Evolutionary conservation across 495 filamentous ascomycete genomes (phyloP), one percentile per base, ranked within the genome.

Genomic region (Aspergillus affinis): DNA sequence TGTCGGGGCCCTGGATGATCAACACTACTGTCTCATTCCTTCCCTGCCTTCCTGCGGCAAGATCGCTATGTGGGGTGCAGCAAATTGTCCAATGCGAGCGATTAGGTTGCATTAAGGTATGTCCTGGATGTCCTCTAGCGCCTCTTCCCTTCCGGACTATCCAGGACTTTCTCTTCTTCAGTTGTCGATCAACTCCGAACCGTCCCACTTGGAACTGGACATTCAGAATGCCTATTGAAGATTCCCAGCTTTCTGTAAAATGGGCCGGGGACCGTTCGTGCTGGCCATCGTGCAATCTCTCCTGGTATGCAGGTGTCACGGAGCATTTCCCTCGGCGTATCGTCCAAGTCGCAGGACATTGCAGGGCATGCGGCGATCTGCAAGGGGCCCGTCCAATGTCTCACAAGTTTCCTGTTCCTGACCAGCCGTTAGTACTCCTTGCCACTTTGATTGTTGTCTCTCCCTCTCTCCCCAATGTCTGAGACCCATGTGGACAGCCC

Each of bases 281-380:
- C 7, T 52, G 10, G 18, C 19, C 21, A 27, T 26, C 50, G 19
- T 30, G 17, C 12, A 7, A 20, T 44, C 60, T 62, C 59, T 57
- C 59, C 60, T 47, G 59, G 60, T 27, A 65, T 65, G 65, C 55
- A 32, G 30, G 51, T 60, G 57, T 51, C 57, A 59, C 36, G 36
- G 36, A 41, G 36, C 12, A 41, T 41, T 41, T 41, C 4, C 4
- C 36, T 15, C 36, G 10, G 36, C 8, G 13, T 10, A 8, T 41
- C 36, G 36, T 15, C 36, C 36, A 60, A 61, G 49, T 61, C 45
- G 59, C 58, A 57, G 61, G 46, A 23, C 55, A 55, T 23, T 50
- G 27, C 56, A 57, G 50, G 29, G 48, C 58, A 66, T 61, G 58
- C 55, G 50, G 32, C 32, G 13, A 3, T 17, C 58, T 61, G 61